phyloP scores from a whole-genome alignment of 768 basidiomycete species.

The Tylopilus sp. region DNA sequence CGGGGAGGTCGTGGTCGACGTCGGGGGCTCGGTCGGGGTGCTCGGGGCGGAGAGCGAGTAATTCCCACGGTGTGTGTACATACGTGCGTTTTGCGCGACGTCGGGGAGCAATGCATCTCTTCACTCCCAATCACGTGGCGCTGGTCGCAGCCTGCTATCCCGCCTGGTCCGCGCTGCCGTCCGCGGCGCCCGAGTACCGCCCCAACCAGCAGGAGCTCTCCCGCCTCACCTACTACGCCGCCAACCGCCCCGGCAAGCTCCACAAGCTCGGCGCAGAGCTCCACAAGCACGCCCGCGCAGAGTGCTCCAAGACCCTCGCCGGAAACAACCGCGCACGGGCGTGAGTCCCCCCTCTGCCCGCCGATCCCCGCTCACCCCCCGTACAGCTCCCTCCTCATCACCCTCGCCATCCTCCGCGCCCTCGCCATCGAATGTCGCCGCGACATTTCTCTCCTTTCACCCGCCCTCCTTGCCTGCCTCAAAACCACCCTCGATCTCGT shows the following conservation, averaged over 20 bases:
- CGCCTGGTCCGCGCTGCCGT: slow-evolving; percentile 65
- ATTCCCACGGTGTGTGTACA: slow-evolving; percentile 16
- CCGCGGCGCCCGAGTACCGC: slow-evolving; percentile 71
- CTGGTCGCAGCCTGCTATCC: slow-evolving; percentile 88
- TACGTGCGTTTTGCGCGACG: neutral
- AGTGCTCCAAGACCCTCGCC: slow-evolving; percentile 59
- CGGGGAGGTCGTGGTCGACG: slow-evolving; percentile 43
- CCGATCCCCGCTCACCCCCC: neutral
- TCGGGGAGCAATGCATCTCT: slow-evolving; percentile 41
- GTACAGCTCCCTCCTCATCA: slow-evolving; percentile 73
- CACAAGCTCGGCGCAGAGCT: slow-evolving; percentile 73
- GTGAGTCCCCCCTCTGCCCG: slow-evolving; percentile 43
- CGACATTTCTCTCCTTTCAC: slow-evolving; percentile 73
- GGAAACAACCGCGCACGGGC: slow-evolving; percentile 79
- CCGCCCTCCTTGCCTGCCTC: slow-evolving; percentile 64
- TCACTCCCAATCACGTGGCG: slow-evolving; percentile 80
- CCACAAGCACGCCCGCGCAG: slow-evolving; percentile 65
- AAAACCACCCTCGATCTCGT: slow-evolving; percentile 53
- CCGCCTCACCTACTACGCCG: slow-evolving; percentile 80
- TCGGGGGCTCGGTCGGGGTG: slow-evolving; percentile 39
- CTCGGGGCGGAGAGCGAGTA: slow-evolving; percentile 58
- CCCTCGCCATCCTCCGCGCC: slow-evolving; percentile 76
- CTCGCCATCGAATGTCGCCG: slow-evolving; percentile 84
- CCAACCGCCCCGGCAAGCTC: slow-evolving; percentile 78
- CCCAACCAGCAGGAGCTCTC: slow-evolving; percentile 86